Evolutionary conservation across 305 asterid genomes (phyloP), one percentile per base, ranked within the genome.

Genomic region (Nicotiana rustica): DNA sequence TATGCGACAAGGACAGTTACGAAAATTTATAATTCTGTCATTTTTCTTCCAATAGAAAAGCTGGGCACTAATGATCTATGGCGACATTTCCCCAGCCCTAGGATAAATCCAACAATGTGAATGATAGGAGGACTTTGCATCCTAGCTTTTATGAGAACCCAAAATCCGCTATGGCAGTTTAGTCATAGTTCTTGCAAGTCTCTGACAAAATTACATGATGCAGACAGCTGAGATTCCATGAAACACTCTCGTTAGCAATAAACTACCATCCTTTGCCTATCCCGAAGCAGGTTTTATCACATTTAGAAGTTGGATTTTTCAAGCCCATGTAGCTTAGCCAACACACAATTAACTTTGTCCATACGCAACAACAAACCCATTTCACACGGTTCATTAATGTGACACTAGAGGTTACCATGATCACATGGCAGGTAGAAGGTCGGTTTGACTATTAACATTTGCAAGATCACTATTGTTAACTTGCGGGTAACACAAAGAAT

Each of bases 91-190:
- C 36, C 36, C 68, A 25, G 33, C 77, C 44, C 77, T 12, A 3
- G 77, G 33, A 38, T 31, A 38, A 69, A 69, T 69, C 77, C 77
- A 38, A 69, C 31, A 69, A 38, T 69, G 77, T 69, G 77, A 68
- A 68, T 36, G 77, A 68, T 10, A 69, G 19, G 33, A 69, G n/a
- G 33, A 69, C 77, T n/a, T 69, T 6, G 33, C 47, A 38, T 69
- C 77, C 31, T 68, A 68, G 77, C 77, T 41, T 68, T 68, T 68
- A 36, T 36, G 56, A 68, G 77, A 68, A 68, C 77, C 18, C 56
- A 44, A 68, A 68, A n/a, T 68, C 77, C 15, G 18, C 17, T 36
- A 38, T 68, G 31, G 56, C 29, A 38, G 14, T 69, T 67, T 38
- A n/a, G 57, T 38, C 57, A 69, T 38, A n/a, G 33, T 5, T 38